These are phyloP conservation scores for Alternaria sp. DNA, from an alignment of 2,329 filamentous ascomycete species.

Conservation along the genomic window DNA sequence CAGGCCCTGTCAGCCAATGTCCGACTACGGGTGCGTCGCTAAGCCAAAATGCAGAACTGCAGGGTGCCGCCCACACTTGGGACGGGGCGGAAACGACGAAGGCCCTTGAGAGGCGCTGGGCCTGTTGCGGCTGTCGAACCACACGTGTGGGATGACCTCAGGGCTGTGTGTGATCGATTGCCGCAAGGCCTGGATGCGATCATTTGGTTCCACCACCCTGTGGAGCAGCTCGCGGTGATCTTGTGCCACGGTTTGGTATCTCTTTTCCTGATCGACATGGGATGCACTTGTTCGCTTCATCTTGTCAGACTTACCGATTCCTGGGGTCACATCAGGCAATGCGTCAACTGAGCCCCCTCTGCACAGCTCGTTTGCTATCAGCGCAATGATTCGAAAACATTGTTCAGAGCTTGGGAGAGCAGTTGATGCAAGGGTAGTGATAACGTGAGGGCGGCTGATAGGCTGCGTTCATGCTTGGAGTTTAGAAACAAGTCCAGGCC, in stretches of 20 bases:
- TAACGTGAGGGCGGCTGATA: slow-evolving; percentile 25
- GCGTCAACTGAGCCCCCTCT: slow-evolving; percentile 2
- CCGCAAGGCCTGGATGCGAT: not conserved
- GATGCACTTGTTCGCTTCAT: not conserved
- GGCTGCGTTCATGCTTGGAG: slow-evolving; percentile 9
- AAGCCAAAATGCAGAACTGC: slow-evolving; percentile 19
- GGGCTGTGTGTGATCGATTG: not conserved
- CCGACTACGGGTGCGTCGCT: slow-evolving; percentile 18
- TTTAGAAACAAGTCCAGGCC: slow-evolving; percentile 8
- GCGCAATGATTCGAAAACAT: slow-evolving; percentile 16
- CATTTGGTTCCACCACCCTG: not conserved
- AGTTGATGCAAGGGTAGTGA: slow-evolving; percentile 14
- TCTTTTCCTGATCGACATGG: not conserved
- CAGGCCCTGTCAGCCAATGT: slow-evolving; percentile 33
- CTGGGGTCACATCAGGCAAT: not conserved
- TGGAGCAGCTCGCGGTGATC: not conserved
- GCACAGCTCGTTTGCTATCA: slow-evolving; percentile 12
- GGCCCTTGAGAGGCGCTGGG: slow-evolving; percentile 12
- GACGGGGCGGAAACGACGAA: slow-evolving; percentile 1
- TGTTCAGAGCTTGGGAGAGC: slow-evolving; percentile 7
- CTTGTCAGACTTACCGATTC: not conserved
- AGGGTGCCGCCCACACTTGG: slow-evolving; percentile 22
- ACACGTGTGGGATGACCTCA: slow-evolving; percentile 34
- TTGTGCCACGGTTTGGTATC: not conserved
- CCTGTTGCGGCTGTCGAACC: slow-evolving; percentile 30